Percentiles rank a stretch among this genome's conserved stretches.
Conservation (phyloP, 257 asterid genomes). For the Forsythia viridissima region DNA sequence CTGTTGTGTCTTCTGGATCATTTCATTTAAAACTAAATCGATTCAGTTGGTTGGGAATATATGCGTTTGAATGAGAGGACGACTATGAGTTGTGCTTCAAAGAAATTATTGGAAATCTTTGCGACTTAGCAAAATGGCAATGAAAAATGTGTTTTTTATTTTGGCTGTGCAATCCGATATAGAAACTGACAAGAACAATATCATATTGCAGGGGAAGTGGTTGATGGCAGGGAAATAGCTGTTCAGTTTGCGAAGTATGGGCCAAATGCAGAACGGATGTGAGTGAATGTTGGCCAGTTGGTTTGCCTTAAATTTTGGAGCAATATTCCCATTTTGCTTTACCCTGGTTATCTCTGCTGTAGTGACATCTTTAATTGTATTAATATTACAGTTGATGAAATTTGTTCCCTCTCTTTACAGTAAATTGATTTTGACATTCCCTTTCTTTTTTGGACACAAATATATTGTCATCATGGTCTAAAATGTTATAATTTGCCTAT, state of each 20-base stretch:
- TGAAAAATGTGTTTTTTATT: background rate
- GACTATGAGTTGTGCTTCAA: background rate
- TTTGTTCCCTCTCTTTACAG: background rate
- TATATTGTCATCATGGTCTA: background rate
- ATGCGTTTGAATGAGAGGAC: background rate
- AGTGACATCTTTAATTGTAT: background rate
- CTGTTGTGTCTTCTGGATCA: background rate
- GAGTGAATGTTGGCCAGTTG: conserved; percentile 14
- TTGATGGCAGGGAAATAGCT: conserved; percentile 42
- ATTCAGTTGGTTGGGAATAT: background rate
- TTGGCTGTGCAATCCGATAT: background rate
- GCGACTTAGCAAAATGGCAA: too few relatives aligned
- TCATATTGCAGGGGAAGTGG: conserved; percentile 27
- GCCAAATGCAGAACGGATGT: conserved; percentile 40
- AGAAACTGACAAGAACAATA: background rate
- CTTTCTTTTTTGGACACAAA: background rate
- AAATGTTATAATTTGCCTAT: background rate
- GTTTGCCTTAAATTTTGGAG: background rate
- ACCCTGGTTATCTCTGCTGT: background rate
- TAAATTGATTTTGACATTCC: background rate
- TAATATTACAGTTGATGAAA: background rate
- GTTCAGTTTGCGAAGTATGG: conserved; percentile 44
- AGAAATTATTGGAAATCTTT: background rate
- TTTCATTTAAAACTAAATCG: background rate
- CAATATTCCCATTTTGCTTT: background rate